Base-by-base conservation (phyloP, 345 rosid genomes). In the Gossypium australe region DNA sequence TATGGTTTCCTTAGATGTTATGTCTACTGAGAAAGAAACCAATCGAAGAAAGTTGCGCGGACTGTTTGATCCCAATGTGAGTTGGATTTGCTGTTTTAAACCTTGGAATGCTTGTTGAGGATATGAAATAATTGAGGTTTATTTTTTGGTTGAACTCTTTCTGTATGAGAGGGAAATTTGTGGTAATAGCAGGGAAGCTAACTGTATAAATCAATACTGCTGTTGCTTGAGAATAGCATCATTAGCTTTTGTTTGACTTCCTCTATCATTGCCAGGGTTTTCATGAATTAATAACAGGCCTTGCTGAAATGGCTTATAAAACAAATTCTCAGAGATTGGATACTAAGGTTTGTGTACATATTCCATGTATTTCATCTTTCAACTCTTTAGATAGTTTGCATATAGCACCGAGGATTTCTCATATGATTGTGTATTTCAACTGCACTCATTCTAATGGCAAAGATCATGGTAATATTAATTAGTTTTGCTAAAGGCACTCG, bases 211-310 rank as follows among this genome's bases (percentile, higher is more conserved):
- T 3, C 3, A 24, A 6, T 1, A 16, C 22, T 20, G 8, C 22
- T 53, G n/a, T 12, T 38, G 41, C 52, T 18, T 65, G 1, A 11
- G 52, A 16, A 0, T 44, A 43, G 52, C 70, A 74, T 44, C 1
- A 0, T 22, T 45, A 47, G 71, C 34, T 22, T 22, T 47, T 67
- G 3, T 22, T 12, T 67, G 55, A 67, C 12, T 22, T 9, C 27
- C 55, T 45, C 16, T 80, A 44, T 76, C 73, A 29, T 41, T 79
- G 81, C 57, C 85, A 92, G 99, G 85, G 79, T 52, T 95, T 91
- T 86, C 77, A 84, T 77, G 75, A 78, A 75, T 77, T 92, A 80
- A 79, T 92, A 76, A 84, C 87, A 80, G 81, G 75, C 45, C 86
- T 91, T 71, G 76, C 67, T 78, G 82, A 80, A 49, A 73, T 80